These are phyloP conservation scores for Cymbidium sinense DNA, from an alignment of 106 monocot species.

Conservation along the genomic window DNA sequence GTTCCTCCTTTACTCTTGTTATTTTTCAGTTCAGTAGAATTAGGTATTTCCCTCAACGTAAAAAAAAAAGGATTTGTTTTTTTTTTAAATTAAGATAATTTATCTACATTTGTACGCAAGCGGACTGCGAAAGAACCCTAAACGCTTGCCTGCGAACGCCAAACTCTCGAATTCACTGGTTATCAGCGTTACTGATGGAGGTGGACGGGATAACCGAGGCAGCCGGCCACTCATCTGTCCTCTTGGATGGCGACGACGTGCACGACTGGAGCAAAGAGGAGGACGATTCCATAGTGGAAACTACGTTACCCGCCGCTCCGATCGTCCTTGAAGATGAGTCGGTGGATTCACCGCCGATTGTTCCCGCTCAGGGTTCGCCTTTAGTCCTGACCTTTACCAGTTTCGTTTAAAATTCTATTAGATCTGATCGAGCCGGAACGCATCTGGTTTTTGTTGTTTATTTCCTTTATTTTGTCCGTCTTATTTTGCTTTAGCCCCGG, in stretches of 20 bases:
- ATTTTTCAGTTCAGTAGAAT: too few species aligned
- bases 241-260: background rate
- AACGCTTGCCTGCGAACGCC: background rate
- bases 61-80: too few species aligned
- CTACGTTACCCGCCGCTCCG: background rate
- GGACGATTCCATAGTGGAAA: background rate
- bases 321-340: background rate
- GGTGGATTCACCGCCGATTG: background rate
- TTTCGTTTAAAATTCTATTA: background rate
- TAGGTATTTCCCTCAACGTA: too few species aligned
- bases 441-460: background rate
- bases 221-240: background rate
- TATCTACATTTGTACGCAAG: too few species aligned
- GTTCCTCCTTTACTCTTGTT: too few species aligned
- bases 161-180: background rate
- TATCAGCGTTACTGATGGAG: background rate
- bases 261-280: constrained; percentile 8
- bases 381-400: background rate
- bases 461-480: background rate
- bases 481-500: background rate
- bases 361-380: background rate
- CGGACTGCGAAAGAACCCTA: background rate
- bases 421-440: background rate
- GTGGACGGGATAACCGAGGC: background rate
- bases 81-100: too few species aligned